Evolutionary conservation across 2,329 filamentous ascomycete species (phyloP).

Genomic region (Talaromyces islandicus): DNA sequence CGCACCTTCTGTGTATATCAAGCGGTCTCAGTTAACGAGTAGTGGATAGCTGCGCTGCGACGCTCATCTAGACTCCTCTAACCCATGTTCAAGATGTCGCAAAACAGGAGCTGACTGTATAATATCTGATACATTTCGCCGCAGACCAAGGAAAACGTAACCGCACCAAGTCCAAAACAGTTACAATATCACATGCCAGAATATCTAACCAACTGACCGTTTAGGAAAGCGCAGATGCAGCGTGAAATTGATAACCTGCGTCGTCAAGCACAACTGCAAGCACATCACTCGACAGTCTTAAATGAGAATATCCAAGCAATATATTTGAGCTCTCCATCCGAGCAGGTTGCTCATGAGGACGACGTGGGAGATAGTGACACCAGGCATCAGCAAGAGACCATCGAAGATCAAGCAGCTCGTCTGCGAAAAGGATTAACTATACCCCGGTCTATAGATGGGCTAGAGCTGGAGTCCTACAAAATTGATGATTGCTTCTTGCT

Average conservation of each 20-base stretch:
- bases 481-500: background rate
- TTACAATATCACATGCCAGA: background rate
- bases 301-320: background rate
- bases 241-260: background rate
- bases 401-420: background rate
- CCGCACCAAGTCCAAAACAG: background rate
- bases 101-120: background rate
- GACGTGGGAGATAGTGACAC: background rate
- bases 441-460: background rate
- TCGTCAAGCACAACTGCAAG: background rate
- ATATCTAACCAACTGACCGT: background rate
- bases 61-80: background rate
- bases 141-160: slow-evolving; percentile 1
- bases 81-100: background rate
- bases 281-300: background rate
- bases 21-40: background rate
- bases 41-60: background rate
- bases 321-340: background rate
- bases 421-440: background rate
- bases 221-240: background rate
- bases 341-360: background rate
- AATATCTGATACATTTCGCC: background rate
- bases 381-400: background rate
- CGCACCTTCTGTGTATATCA: background rate
- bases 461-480: background rate